phyloP scores from a whole-genome alignment of 768 basidiomycete genomes.

The Russula vinacea region DNA sequence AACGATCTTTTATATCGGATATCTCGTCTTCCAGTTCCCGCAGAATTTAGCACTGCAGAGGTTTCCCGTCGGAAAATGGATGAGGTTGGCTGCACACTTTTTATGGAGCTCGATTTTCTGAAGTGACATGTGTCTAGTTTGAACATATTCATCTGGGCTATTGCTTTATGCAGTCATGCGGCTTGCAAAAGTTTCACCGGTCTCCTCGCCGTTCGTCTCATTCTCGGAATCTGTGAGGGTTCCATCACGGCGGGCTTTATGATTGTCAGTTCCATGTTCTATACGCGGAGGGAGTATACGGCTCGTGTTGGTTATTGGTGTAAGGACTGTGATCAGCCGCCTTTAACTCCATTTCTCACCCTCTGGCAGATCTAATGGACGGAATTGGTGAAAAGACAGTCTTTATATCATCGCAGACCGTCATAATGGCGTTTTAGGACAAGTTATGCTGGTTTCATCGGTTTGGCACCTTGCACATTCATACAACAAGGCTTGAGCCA shows the following conservation, averaged over 20 bases:
- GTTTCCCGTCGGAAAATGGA: conserved; percentile 78
- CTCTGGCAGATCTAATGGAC: conserved; percentile 60
- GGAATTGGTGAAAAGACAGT: conserved; percentile 59
- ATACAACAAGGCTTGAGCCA: conserved; percentile 53
- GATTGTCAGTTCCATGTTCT: conserved; percentile 77
- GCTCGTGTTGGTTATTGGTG: conserved; percentile 73
- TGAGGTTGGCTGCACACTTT: conserved; percentile 48
- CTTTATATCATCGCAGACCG: neutral
- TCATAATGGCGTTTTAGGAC: conserved; percentile 43
- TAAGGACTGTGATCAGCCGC: conserved; percentile 39
- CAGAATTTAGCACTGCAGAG: conserved; percentile 69
- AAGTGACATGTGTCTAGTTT: conserved; percentile 39
- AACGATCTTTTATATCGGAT: conserved; percentile 70
- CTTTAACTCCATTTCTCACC: conserved; percentile 3
- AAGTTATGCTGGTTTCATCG: conserved; percentile 71
- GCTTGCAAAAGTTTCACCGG: conserved; percentile 69
- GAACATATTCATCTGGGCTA: conserved; percentile 65
- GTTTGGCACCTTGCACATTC: conserved; percentile 65
- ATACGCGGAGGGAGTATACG: conserved; percentile 68
- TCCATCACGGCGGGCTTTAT: conserved; percentile 71
- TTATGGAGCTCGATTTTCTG: neutral
- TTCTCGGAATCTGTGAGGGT: conserved; percentile 72
- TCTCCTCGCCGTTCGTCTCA: conserved; percentile 57
- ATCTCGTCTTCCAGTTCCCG: conserved; percentile 68
- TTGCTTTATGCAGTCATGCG: conserved; percentile 58